A percentile compares a stretch with the other conserved stretches of the same genome.
These are phyloP conservation scores for Annulohypoxylon stygium DNA, from an alignment of 495 filamentous ascomycete species.

Conservation along the genomic window DNA sequence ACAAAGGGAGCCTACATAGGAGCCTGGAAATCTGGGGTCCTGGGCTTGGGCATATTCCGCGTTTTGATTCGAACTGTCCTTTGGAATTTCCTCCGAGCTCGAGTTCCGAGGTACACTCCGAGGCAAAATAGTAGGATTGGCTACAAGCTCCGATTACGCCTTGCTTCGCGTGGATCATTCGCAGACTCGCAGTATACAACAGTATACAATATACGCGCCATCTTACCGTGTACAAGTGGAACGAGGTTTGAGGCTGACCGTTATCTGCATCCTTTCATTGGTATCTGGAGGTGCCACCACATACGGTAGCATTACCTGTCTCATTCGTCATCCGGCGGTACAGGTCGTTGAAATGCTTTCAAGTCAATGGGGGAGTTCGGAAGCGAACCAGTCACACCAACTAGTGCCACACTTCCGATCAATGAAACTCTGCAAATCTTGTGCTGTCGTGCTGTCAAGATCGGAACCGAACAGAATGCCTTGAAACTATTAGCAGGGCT, in stretches of 20 bases:
- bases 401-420: background rate
- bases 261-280: constrained; percentile 19
- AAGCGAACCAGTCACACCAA: constrained; percentile 11
- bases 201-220: background rate
- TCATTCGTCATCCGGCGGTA: constrained; percentile 14
- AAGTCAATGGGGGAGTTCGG: background rate
- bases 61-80: background rate
- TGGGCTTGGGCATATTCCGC: background rate
- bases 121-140: constrained; percentile 4
- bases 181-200: background rate
- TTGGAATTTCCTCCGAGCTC: constrained; percentile 21
- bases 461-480: constrained; percentile 1
- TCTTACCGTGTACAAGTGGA: constrained; percentile 8
- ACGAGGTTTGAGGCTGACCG: constrained; percentile 22
- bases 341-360: constrained; percentile 2
- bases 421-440: background rate
- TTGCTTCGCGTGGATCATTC: background rate
- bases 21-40: no score
- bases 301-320: constrained; percentile 1
- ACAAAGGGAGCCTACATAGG: background rate
- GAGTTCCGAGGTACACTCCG: constrained; percentile 32
- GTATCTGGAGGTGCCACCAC: constrained; percentile 1
- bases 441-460: background rate
- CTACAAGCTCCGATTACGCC: constrained; percentile 31
- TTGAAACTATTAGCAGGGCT: background rate